Evolutionary conservation across 208 protist genomes (phyloP), one percentile per base, ranked within the genome.

Genomic region (Wallacemonas collosoma): DNA sequence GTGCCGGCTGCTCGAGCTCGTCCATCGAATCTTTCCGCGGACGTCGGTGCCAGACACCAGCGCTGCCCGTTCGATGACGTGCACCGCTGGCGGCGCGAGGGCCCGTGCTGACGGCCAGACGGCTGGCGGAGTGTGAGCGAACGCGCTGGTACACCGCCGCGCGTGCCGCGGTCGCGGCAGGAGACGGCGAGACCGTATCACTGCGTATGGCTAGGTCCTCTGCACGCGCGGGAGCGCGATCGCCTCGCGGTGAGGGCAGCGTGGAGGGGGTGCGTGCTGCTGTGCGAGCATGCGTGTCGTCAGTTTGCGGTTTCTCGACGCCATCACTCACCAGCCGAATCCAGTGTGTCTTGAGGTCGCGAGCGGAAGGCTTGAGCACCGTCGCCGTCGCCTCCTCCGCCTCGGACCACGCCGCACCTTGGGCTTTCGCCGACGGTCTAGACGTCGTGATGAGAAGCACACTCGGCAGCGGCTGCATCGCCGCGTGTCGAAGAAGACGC

Each of bases 381-480:
- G 63, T 9, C 35, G 47, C 8, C 17, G 63, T 12, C 36, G 57
- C 63, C 47, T 68, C 63, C 3, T 65, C 60, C 3, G 38, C 36
- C 8, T 45, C 60, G 12, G 60, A 45, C 63, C 63, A 68, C n/a
- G 48, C 48, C 11, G 63, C 63, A 35, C 48, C 63, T 15, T 68
- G 48, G 12, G 50, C 63, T 35, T 54, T 48, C 47, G 48, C 17
- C 47, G 50, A 39, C 63, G 63, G 48, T 7, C 44, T 12, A 11
- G 44, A 4, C n/a, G 63, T 57, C 12, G 60, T 65, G 60, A 57
- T 68, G 47, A 68, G 63, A 12, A 57, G 35, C 47, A 57, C 63
- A 12, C 44, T 54, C 63, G 50, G 63, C 63, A 57, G 36, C 44
- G 63, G 26, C 63, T 68, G 48, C 17, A 48, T 14, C 26, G 63